Conservation (phyloP, 2,329 filamentous ascomycete species). For the Penicillium thymicola region DNA sequence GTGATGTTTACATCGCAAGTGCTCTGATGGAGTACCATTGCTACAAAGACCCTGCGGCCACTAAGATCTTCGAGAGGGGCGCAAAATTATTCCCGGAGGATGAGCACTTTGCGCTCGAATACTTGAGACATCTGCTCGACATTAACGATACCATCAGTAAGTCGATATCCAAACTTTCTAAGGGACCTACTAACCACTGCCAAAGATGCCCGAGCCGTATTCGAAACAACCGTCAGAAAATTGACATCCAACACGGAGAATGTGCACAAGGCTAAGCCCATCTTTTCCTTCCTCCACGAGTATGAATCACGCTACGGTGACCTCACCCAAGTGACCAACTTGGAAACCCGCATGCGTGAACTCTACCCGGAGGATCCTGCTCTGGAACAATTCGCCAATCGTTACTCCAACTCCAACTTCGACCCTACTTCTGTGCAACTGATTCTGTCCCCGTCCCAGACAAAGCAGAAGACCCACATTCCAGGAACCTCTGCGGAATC, state of each 20-base stretch:
- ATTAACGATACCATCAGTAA: slow-evolving; percentile 91
- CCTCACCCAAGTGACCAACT: slow-evolving; percentile 79
- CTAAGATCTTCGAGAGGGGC: slow-evolving; percentile 93
- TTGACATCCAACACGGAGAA: slow-evolving; percentile 74
- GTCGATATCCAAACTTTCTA: slow-evolving; percentile 33
- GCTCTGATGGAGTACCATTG: slow-evolving; percentile 93
- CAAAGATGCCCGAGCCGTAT: slow-evolving; percentile 86
- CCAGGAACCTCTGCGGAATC: slow-evolving; percentile 24
- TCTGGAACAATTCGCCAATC: slow-evolving; percentile 69
- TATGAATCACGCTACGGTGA: slow-evolving; percentile 95
- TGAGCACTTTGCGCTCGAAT: slow-evolving; percentile 89
- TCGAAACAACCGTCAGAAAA: slow-evolving; percentile 86
- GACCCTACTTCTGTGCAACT: slow-evolving; percentile 78
- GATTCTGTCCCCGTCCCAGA: slow-evolving; percentile 80
- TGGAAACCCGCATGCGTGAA: slow-evolving; percentile 89
- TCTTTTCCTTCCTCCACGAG: slow-evolving; percentile 90
- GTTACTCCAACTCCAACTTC: slow-evolving; percentile 71
- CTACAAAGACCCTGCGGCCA: slow-evolving; percentile 88
- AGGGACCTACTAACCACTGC: slow-evolving; percentile 12
- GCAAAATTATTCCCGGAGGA: slow-evolving; percentile 92
- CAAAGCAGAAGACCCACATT: slow-evolving; percentile 58
- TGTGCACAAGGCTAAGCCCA: slow-evolving; percentile 70
- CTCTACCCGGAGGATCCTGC: slow-evolving; percentile 86
- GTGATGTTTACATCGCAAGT: slow-evolving; percentile 90
- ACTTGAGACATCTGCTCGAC: slow-evolving; percentile 88